Percentiles rank a stretch among this genome's conserved stretches.
Conservation (phyloP, 371 early-diverging fungal species). For the Dinochytrium kinnereticum region DNA sequence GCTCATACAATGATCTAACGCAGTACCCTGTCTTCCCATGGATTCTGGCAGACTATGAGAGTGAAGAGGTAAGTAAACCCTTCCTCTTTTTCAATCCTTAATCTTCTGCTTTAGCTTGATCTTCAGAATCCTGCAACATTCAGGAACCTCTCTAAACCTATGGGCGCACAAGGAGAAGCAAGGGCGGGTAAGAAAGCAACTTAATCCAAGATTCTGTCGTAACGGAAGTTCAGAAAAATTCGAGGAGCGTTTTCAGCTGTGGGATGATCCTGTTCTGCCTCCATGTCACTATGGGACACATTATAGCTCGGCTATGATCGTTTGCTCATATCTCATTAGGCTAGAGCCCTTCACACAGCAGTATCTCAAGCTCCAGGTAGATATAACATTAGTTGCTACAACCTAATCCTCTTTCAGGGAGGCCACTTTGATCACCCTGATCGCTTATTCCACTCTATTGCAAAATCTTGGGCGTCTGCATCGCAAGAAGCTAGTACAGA, state of each 20-base stretch:
- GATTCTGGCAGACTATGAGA: conserved; percentile 46
- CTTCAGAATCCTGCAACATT: conserved; percentile 20
- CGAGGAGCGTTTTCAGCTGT: conserved; percentile 35
- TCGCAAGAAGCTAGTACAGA: conserved; percentile 40
- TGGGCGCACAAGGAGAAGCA: conserved; percentile 41
- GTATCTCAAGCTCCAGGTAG: conserved; percentile 71
- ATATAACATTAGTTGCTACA: neutral
- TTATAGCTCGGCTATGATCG: conserved; percentile 48
- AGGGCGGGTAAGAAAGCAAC: conserved; percentile 27
- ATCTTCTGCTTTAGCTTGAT: conserved; percentile 34
- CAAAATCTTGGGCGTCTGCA: conserved; percentile 40
- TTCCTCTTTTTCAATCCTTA: neutral
- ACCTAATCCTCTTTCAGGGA: conserved; percentile 23
- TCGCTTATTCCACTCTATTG: conserved; percentile 45
- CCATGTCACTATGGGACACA: conserved; percentile 48
- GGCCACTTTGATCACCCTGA: conserved; percentile 50
- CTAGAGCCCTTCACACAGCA: conserved; percentile 48
- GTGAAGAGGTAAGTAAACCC: conserved; percentile 28
- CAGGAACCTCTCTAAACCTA: conserved; percentile 48
- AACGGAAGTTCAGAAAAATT: conserved; percentile 29
- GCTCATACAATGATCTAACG: conserved; percentile 46
- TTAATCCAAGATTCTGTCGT: neutral
- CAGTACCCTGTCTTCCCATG: conserved; percentile 53
- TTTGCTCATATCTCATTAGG: conserved; percentile 42
- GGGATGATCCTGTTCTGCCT: conserved; percentile 43